Base-by-base conservation (phyloP, 164 flowering plant species). In the Malania oleifera region DNA sequence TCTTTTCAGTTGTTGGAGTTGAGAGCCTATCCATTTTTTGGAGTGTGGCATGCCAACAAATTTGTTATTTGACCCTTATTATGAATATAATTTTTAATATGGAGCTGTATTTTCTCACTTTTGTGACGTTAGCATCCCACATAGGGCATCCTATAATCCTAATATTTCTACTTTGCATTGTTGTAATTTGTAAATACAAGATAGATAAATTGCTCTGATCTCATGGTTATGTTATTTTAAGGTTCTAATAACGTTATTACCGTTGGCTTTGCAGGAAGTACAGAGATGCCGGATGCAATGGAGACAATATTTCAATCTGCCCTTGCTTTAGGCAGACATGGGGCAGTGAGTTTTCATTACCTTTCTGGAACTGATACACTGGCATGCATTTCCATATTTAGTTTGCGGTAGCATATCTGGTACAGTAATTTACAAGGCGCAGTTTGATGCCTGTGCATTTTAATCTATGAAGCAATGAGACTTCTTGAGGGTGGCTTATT, bases 261-360 rank as follows among this genome's bases (percentile, higher is more conserved):
- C n/a, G 13, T 52, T 48, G 39, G 64, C 34, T 53, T 68, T 55
- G 55, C 80, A 93, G 99, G 92, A 63, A 74, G 68, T 61, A 61
- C 62, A 19, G 91, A 85, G 67, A 84, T 93, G 93, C 99, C 99
- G 17, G 97, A 93, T 73, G 92, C 99, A 50, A 80, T 90, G 92
- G 99, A 93, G 74, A 71, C 72, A 22, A 88, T 90, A 73, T 93
- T 79, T 73, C 96, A 88, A 64, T 80, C 88, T 64, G 96, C 99
- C 49, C 89, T 93, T 56, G 73, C 80, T 45, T 60, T 85, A 11
- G 99, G 97, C 35, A 83, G 85, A 76, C 56, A 56, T 75, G 99
- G 92, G 28, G 99, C 89, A 22, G 99, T 93, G 57, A 85, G 99
- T 83, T 49, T 57, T 34, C 53, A 1, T 52, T 52, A 28, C 49